phyloP scores from a whole-genome alignment of 2,329 filamentous ascomycete genomes.

The Ascochyta pisi region DNA sequence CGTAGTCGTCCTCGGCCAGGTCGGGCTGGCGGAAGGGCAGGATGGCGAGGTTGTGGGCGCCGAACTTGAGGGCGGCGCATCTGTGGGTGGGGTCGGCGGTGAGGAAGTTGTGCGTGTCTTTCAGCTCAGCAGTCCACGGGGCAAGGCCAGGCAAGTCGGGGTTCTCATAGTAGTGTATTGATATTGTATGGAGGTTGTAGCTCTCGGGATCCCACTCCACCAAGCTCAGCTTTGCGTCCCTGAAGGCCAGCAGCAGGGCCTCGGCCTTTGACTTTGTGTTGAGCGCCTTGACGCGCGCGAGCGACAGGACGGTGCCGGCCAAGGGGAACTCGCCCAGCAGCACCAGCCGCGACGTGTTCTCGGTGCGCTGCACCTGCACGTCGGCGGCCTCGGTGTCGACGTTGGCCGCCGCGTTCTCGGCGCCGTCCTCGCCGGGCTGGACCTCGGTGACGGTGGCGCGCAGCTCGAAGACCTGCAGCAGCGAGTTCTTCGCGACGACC shows the following conservation, averaged over 20 bases:
- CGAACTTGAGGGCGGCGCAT: slow-evolving; percentile 95
- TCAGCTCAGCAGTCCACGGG: slow-evolving; percentile 80
- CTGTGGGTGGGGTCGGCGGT: slow-evolving; percentile 89
- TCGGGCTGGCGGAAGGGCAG: slow-evolving; percentile 88
- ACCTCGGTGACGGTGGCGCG: slow-evolving; percentile 71
- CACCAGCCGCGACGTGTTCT: slow-evolving; percentile 76
- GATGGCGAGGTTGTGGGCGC: slow-evolving; percentile 86
- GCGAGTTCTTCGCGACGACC: slow-evolving; percentile 87
- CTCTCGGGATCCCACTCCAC: slow-evolving; percentile 90
- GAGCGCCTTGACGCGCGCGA: slow-evolving; percentile 77
- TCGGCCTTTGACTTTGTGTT: slow-evolving; percentile 82
- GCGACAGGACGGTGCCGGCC: slow-evolving; percentile 81
- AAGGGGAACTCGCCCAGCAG: slow-evolving; percentile 85
- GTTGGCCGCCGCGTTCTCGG: slow-evolving; percentile 41
- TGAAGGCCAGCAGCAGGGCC: slow-evolving; percentile 80
- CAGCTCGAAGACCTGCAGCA: slow-evolving; percentile 88
- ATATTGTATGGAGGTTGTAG: slow-evolving; percentile 82
- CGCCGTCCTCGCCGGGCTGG: slow-evolving; percentile 46
- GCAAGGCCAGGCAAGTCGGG: slow-evolving; percentile 79
- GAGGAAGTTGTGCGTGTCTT: slow-evolving; percentile 79
- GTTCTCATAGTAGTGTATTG: slow-evolving; percentile 97
- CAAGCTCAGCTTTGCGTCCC: slow-evolving; percentile 90
- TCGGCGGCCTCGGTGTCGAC: slow-evolving; percentile 60
- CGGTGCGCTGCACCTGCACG: slow-evolving; percentile 63
- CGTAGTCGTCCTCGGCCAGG: slow-evolving; percentile 89